phyloP scores from a whole-genome alignment of 495 filamentous ascomycete species.

The Tuber microsphaerosporum region DNA sequence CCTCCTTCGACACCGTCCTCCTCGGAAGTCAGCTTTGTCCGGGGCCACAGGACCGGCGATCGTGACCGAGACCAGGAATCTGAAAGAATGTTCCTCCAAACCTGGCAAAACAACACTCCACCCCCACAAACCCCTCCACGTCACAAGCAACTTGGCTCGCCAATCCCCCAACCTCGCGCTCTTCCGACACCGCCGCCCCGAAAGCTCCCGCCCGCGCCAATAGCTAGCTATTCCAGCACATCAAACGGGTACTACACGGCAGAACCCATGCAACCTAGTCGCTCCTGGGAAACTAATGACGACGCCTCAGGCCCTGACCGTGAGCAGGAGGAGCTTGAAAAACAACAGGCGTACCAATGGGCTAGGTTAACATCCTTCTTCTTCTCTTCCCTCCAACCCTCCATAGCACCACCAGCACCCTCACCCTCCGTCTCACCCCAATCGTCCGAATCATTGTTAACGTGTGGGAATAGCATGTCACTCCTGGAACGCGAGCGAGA shows the following conservation, averaged over 20 bases:
- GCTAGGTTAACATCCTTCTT: conserved; percentile 36
- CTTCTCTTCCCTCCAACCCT: conserved; percentile 34
- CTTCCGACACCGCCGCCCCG: conserved; percentile 42
- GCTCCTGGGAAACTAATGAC: conserved; percentile 35
- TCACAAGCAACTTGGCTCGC: conserved; percentile 36
- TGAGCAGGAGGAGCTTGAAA: conserved; percentile 26
- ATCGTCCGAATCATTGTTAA: conserved; percentile 36
- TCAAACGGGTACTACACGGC: conserved; percentile 16
- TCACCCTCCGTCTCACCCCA: conserved; percentile 31
- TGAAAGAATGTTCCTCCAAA: conserved; percentile 28
- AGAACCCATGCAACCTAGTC: conserved; percentile 31
- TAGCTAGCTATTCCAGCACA: conserved; percentile 23
- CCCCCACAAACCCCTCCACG: conserved; percentile 32
- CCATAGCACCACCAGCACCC: conserved; percentile 38
- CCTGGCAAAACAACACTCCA: conserved; percentile 22
- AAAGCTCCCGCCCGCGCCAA: conserved; percentile 36
- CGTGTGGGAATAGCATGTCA: conserved; percentile 50
- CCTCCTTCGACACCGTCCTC: conserved; percentile 20
- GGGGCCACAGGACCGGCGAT: conserved; percentile 43
- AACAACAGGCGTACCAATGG: conserved; percentile 37
- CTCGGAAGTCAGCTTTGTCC: conserved; percentile 24
- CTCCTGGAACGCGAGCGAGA: conserved; percentile 95
- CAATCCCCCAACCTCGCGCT: conserved; percentile 25
- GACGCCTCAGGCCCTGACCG: conserved; percentile 20
- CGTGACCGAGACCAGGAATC: conserved; percentile 24